Conservation (phyloP, 2,329 filamentous ascomycete genomes). For the Cadophora malorum region DNA sequence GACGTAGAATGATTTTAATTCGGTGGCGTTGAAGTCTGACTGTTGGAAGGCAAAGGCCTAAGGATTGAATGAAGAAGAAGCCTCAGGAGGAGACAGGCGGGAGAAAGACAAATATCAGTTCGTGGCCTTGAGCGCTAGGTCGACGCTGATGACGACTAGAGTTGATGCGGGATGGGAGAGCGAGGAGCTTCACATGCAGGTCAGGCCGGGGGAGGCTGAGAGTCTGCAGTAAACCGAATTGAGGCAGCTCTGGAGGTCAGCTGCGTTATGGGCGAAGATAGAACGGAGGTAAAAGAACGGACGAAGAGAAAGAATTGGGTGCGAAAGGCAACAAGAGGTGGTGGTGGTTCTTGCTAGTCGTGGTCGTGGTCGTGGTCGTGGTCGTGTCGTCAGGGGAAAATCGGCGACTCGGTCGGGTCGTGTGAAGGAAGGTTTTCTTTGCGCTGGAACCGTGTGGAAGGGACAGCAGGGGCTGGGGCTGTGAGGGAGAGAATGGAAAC, state of each 20-base stretch:
- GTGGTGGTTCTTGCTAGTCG: neutral
- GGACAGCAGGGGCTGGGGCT: neutral
- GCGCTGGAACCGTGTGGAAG: slow-evolving; percentile 16
- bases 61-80: slow-evolving; percentile 24
- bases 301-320: slow-evolving; percentile 17
- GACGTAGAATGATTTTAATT: slow-evolving; percentile 1
- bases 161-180: slow-evolving; percentile 27
- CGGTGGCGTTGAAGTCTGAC: slow-evolving; percentile 14
- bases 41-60: slow-evolving; percentile 31
- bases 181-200: slow-evolving; percentile 29
- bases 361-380: too few relatives aligned
- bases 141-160: slow-evolving; percentile 39
- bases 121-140: slow-evolving; percentile 32
- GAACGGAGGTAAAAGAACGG: slow-evolving; percentile 11
- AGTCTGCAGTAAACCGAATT: slow-evolving; percentile 9
- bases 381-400: slow-evolving; percentile 10
- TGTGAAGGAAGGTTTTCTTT: neutral
- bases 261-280: slow-evolving; percentile 1
- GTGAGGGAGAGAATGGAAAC: neutral
- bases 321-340: neutral
- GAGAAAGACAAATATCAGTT: slow-evolving; percentile 29
- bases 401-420: neutral
- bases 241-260: slow-evolving; percentile 5
- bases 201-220: slow-evolving; percentile 7
- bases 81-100: slow-evolving; percentile 25